Percentiles rank a stretch among this genome's conserved stretches.
phyloP scores from a whole-genome alignment of 2,329 filamentous ascomycete genomes.

The Alternaria angustiovoidea region DNA sequence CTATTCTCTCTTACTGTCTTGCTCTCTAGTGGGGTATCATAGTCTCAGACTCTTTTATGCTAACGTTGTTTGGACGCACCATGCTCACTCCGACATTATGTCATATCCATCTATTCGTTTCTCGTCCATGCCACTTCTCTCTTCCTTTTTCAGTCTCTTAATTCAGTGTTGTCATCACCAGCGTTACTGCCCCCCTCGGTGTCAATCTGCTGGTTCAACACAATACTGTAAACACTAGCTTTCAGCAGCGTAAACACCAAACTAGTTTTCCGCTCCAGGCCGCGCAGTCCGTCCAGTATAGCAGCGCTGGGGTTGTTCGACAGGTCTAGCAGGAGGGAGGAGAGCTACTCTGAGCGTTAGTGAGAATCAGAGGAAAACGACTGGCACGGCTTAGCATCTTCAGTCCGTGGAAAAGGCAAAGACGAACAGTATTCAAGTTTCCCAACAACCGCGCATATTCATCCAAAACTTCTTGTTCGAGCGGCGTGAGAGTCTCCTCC shows the following conservation, averaged over 20 bases:
- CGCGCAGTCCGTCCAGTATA: slow-evolving; percentile 84
- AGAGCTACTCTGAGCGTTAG: slow-evolving; percentile 48
- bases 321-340: slow-evolving; percentile 69
- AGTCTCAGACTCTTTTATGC: not conserved
- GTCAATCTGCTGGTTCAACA: slow-evolving; percentile 84
- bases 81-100: not conserved
- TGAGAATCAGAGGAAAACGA: not conserved
- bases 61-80: not conserved
- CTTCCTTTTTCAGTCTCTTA: not conserved
- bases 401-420: too few species aligned
- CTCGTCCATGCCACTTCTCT: not conserved
- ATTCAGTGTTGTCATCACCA: not conserved
- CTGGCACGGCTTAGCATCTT: not conserved
- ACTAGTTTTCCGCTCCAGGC: slow-evolving; percentile 92
- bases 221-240: slow-evolving; percentile 98
- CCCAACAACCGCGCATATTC: slow-evolving; percentile 88
- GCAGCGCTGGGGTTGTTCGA: slow-evolving; percentile 72
- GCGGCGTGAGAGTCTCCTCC: slow-evolving; percentile 66
- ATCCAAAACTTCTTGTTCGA: slow-evolving; percentile 93
- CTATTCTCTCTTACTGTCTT: not conserved
- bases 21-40: slow-evolving; percentile 8
- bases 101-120: not conserved
- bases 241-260: slow-evolving; percentile 95
- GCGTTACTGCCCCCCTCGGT: slow-evolving; percentile 18
- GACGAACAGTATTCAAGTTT: slow-evolving; percentile 85